A percentile compares a stretch with the other conserved stretches of the same genome.
Evolutionary conservation across 2,329 filamentous ascomycete species (phyloP).

Genomic region (Colletotrichum siamense): DNA sequence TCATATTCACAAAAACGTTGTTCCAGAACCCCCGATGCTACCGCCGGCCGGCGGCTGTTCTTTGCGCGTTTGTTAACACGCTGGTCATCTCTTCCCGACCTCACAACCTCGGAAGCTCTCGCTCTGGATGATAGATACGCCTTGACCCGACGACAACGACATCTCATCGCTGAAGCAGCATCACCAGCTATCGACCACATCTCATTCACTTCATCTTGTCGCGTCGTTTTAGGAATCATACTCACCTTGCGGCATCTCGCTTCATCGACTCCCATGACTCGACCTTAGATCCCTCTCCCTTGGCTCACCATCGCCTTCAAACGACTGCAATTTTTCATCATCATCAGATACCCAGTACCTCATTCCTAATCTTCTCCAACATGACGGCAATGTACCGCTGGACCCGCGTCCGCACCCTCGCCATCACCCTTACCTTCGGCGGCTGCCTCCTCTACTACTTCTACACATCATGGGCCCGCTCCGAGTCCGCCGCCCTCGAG

Average conservation of each 20-base stretch:
- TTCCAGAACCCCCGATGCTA: not conserved
- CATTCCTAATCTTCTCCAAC: not conserved
- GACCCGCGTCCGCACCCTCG: slow-evolving; percentile 6
- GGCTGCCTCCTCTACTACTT: slow-evolving; percentile 2
- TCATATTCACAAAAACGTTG: not conserved
- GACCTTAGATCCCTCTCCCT: not conserved
- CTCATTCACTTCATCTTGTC: not conserved
- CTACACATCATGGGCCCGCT: not conserved
- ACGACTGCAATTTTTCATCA: not conserved
- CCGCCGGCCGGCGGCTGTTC: not conserved
- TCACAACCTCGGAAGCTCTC: not conserved
- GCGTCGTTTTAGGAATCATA: not conserved
- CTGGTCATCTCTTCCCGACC: not conserved
- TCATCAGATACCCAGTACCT: not conserved
- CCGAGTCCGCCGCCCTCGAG: slow-evolving; percentile 26
- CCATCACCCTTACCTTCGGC: not conserved
- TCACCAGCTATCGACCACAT: not conserved
- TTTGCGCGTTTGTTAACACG: not conserved
- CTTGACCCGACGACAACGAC: not conserved
- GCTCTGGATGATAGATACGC: not conserved
- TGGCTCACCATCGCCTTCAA: not conserved
- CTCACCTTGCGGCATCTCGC: not conserved
- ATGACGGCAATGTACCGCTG: slow-evolving; percentile 5
- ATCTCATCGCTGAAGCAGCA: not conserved
- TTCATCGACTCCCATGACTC: not conserved